Percentiles rank a stretch among this genome's conserved stretches.
phyloP scores from a whole-genome alignment of 2,329 filamentous ascomycete genomes.

The Curvularia eragrostidis region DNA sequence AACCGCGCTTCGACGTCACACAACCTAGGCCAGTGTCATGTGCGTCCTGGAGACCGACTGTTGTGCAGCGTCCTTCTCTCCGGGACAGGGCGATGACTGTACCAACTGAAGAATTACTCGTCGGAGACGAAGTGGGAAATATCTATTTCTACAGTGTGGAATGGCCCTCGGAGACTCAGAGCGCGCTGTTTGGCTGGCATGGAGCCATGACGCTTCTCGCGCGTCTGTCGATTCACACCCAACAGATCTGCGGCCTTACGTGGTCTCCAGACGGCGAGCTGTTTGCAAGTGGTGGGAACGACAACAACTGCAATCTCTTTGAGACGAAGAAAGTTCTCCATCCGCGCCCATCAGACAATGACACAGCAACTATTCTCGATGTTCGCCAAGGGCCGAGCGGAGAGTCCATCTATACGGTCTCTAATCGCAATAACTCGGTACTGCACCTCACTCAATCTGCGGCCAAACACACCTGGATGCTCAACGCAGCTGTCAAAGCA shows the following conservation, averaged over 20 bases:
- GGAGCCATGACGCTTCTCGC: constrained; percentile 80
- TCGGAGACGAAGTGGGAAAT: constrained; percentile 82
- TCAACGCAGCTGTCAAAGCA: constrained; percentile 91
- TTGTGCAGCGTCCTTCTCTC: constrained; percentile 58
- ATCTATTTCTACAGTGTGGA: constrained; percentile 91
- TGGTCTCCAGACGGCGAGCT: constrained; percentile 79
- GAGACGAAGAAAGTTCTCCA: constrained; percentile 67
- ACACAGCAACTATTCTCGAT: constrained; percentile 26
- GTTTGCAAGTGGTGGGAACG: constrained; percentile 90
- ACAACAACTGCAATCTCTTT: constrained; percentile 87
- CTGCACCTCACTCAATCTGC: constrained; percentile 60
- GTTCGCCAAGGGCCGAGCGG: constrained; percentile 37
- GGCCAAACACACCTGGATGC: constrained; percentile 75
- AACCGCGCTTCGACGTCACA: constrained; percentile 75
- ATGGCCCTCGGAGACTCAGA: constrained; percentile 68
- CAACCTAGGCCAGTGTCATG: constrained; percentile 78
- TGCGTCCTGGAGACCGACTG: constrained; percentile 77
- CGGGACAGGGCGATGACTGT: constrained; percentile 60
- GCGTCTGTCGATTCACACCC: constrained; percentile 77
- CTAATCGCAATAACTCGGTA: constrained; percentile 42
- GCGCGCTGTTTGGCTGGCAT: constrained; percentile 75
- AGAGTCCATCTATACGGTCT: constrained; percentile 45
- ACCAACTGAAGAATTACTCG: constrained; percentile 79
- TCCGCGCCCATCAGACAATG: constrained; percentile 14
- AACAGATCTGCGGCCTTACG: constrained; percentile 91